Percentiles rank a stretch among this genome's conserved stretches.
Evolutionary conservation across 2,329 filamentous ascomycete genomes (phyloP).

Genomic region (Cordyceps sp.): DNA sequence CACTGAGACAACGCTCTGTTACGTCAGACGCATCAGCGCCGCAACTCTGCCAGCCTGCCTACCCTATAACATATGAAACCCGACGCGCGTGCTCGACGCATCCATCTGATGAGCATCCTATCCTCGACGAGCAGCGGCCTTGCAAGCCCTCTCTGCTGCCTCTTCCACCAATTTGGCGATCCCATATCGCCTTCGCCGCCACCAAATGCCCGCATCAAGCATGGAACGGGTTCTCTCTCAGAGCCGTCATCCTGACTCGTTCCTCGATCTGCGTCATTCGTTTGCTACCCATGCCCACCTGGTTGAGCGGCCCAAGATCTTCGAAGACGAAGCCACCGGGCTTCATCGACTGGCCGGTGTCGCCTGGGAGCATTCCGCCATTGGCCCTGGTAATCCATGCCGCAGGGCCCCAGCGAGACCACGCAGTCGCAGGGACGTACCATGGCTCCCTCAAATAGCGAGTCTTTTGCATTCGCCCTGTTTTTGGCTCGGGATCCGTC

Average conservation of each 20-base stretch:
- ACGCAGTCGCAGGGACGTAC: conserved; percentile 42
- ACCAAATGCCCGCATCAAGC: no score
- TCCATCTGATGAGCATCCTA: no score
- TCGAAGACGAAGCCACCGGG: conserved; percentile 35
- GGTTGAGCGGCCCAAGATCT: conserved; percentile 44
- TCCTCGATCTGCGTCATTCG: conserved; percentile 15
- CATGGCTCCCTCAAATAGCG: conserved; percentile 47
- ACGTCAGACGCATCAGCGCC: no score
- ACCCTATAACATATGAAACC: no score
- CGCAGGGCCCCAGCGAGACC: conserved; percentile 44
- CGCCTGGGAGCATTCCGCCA: conserved; percentile 29
- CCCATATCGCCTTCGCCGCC: no score
- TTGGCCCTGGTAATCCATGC: conserved; percentile 28
- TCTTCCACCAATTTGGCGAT: no score
- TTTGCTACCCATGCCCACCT: conserved; percentile 33
- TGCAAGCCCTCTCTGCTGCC: no score
- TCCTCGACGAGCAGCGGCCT: no score
- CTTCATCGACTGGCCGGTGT: conserved; percentile 19
- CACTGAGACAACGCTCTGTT: no score
- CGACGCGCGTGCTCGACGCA: no score
- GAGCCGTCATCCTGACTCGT: conserved; percentile 14
- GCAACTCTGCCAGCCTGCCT: no score
- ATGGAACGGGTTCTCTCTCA: conserved; percentile 27
- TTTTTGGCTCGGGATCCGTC: conserved; percentile 31
- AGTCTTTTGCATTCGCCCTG: conserved; percentile 31